Evolutionary conservation across 257 asterid species (phyloP).

Genomic region (Anisodus acutangulus): DNA sequence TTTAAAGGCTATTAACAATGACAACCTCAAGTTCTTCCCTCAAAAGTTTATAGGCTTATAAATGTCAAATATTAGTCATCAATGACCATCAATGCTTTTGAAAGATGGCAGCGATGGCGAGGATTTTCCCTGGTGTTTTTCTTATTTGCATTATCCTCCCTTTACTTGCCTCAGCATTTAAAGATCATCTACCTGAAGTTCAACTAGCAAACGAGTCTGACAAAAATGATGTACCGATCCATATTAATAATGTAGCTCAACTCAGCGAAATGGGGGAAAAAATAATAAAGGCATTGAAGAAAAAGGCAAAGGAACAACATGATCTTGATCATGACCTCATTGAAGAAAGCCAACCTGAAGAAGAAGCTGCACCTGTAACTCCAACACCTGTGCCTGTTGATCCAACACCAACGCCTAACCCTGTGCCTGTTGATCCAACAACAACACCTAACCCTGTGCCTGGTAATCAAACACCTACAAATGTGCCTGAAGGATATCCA

Average conservation of each 20-base stretch:
- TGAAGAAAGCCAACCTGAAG: background rate
- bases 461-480: background rate
- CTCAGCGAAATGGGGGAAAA: background rate
- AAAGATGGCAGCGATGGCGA: slow-evolving; percentile 49
- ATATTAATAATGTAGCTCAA: background rate
- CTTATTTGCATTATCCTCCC: slow-evolving; percentile 48
- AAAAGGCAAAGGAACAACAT: background rate
- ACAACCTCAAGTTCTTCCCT: slow-evolving; percentile 20
- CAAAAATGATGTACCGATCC: background rate
- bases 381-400: background rate
- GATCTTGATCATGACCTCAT: background rate
- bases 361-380: background rate
- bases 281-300: background rate
- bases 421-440: background rate
- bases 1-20: background rate
- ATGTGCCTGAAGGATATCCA: slow-evolving; percentile 7
- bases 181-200: background rate
- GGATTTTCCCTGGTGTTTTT: slow-evolving; percentile 42
- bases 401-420: background rate
- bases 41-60: slow-evolving; percentile 18
- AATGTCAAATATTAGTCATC: slow-evolving; percentile 30
- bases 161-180: slow-evolving; percentile 45
- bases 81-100: background rate
- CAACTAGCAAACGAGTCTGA: background rate
- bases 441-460: no score